Percentiles rank a stretch among this genome's conserved stretches.
Conservation (phyloP, 1,284 basidiomycete species). For the Singerocomus inundabilis region DNA sequence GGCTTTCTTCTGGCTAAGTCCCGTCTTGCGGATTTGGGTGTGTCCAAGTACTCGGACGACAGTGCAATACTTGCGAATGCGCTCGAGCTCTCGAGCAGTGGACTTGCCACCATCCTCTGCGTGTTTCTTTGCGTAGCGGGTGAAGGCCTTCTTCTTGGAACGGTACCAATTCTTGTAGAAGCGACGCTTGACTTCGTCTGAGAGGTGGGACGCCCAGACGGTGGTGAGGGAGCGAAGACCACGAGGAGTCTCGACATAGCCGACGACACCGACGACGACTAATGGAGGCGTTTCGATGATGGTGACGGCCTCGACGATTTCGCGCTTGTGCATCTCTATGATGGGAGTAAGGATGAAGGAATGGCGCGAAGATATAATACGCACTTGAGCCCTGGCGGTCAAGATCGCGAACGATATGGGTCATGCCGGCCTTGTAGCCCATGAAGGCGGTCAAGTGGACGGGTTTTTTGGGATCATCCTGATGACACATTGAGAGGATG, state of each 20-base stretch:
- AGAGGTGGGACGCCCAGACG: slow-evolving; percentile 83
- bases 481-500: slow-evolving; percentile 15
- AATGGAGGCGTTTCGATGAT: slow-evolving; percentile 97
- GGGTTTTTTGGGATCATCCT: slow-evolving; percentile 99
- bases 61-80: slow-evolving; percentile 99
- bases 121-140: slow-evolving; percentile 98
- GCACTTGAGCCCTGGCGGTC: slow-evolving; percentile 97
- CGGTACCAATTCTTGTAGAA: slow-evolving; percentile 99
- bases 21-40: slow-evolving; percentile 98
- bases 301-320: slow-evolving; percentile 98
- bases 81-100: slow-evolving; percentile 94
- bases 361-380: slow-evolving; percentile 35
- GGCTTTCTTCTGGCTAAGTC: slow-evolving; percentile 98
- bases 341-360: background rate
- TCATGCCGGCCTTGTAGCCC: slow-evolving; percentile 99
- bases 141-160: slow-evolving; percentile 99
- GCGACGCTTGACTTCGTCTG: slow-evolving; percentile 93
- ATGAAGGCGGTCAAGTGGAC: slow-evolving; percentile 98
- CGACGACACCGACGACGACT: slow-evolving; percentile 97
- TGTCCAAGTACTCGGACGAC: slow-evolving; percentile 99
- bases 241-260: slow-evolving; percentile 99
- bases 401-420: slow-evolving; percentile 98
- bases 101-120: slow-evolving; percentile 94
- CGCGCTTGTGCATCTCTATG: slow-evolving; percentile 98
- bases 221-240: slow-evolving; percentile 88